A percentile compares a stretch with the other conserved stretches of the same genome.
Conservation (phyloP, 805 yeast species). For the Saccharomycopsis fodiens region DNA sequence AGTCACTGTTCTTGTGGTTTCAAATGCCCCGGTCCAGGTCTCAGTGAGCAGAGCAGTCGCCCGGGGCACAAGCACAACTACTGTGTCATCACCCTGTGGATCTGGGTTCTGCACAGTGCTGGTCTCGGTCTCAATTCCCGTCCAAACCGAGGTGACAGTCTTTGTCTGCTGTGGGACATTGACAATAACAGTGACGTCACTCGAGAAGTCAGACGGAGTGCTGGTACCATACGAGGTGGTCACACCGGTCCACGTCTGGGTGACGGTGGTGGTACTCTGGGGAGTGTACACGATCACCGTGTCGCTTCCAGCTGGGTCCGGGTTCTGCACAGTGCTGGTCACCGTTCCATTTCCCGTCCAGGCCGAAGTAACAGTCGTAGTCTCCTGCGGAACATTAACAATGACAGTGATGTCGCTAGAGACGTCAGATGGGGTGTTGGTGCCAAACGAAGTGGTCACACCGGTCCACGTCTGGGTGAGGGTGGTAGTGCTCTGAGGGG, state of each 20-base stretch:
- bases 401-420: slow-evolving; percentile 2
- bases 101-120: slow-evolving; percentile 5
- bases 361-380: background rate
- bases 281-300: background rate
- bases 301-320: background rate
- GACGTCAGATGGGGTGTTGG: slow-evolving; percentile 5
- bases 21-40: slow-evolving; percentile 4
- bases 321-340: background rate
- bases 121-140: background rate
- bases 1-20: background rate
- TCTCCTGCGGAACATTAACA: background rate
- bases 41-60: background rate
- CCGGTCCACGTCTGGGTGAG: background rate
- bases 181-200: background rate
- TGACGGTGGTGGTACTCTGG: background rate
- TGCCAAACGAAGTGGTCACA: background rate
- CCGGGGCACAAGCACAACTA: slow-evolving; percentile 2
- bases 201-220: background rate
- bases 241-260: background rate
- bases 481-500: background rate
- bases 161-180: background rate
- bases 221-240: background rate
- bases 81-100: background rate
- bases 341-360: slow-evolving; percentile 3
- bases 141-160: slow-evolving; percentile 7